Percentiles rank a stretch among this genome's conserved stretches.
phyloP scores from a whole-genome alignment of 306 rosid species.

The Cucurbita moschata region DNA sequence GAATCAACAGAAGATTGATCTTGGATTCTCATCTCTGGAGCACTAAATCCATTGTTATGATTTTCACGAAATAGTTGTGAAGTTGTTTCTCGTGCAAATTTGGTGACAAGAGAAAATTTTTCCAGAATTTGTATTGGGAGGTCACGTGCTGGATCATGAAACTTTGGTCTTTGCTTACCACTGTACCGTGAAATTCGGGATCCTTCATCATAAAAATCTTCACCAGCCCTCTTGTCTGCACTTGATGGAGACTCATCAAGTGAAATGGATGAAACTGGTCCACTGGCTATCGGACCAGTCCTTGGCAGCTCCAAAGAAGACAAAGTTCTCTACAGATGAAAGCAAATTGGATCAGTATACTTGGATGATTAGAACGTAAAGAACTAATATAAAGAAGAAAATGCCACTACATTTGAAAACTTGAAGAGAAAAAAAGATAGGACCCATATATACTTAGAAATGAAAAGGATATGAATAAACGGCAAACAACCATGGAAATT shows the following conservation, averaged over 20 bases:
- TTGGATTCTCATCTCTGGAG: conserved; percentile 34
- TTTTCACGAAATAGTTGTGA: conserved; percentile 80
- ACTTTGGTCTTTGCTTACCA: conserved; percentile 49
- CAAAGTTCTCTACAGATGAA: conserved; percentile 55
- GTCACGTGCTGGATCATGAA: conserved; percentile 79
- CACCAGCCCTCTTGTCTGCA: conserved; percentile 31
- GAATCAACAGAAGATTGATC: conserved; percentile 28
- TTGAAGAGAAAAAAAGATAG: not conserved
- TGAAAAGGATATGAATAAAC: too few relatives aligned
- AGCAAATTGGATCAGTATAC: conserved; percentile 15
- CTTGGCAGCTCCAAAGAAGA: conserved; percentile 93
- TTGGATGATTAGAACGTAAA: not conserved
- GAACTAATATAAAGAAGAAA: not conserved
- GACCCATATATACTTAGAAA: not conserved
- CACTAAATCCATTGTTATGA: conserved; percentile 54
- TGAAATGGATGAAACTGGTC: conserved; percentile 27
- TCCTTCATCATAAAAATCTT: conserved; percentile 28
- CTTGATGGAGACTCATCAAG: conserved; percentile 35
- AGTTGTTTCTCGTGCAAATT: conserved; percentile 96
- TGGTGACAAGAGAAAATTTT: conserved; percentile 94
- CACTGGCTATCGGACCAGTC: conserved; percentile 53
- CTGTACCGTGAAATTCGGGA: conserved; percentile 29
- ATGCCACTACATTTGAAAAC: not conserved
- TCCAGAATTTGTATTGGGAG: conserved; percentile 87
- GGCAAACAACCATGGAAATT: not conserved